A percentile compares a stretch with the other conserved stretches of the same genome.
Evolutionary conservation across 2,329 filamentous ascomycete genomes (phyloP).

Genomic region (Botrytis sinoallii): DNA sequence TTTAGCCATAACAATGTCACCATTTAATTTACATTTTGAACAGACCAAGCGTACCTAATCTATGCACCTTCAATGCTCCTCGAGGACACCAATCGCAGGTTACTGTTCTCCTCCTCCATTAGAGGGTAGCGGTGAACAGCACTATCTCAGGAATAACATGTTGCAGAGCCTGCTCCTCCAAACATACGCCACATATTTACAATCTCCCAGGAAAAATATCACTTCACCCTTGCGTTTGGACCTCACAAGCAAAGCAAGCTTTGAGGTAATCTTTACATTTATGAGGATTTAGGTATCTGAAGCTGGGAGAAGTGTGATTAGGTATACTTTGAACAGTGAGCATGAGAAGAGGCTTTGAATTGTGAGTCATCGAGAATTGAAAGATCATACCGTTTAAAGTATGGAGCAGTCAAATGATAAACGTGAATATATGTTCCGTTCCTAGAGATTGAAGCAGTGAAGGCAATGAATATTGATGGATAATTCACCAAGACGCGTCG

Average conservation of each 20-base stretch:
- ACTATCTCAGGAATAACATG: neutral
- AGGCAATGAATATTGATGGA: neutral
- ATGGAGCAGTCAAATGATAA: neutral
- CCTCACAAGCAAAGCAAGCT: neutral
- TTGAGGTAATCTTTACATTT: neutral
- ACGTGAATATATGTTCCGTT: neutral
- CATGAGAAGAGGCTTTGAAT: neutral
- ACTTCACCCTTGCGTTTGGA: neutral
- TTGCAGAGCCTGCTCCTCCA: neutral
- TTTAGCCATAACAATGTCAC: neutral
- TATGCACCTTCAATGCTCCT: neutral
- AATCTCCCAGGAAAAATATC: neutral
- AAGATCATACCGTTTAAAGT: neutral
- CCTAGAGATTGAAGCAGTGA: neutral
- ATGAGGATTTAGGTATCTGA: neutral
- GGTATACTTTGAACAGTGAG: neutral
- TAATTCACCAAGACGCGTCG: neutral
- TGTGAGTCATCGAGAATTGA: neutral
- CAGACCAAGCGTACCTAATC: neutral
- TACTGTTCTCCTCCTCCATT: neutral
- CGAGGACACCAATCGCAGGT: neutral
- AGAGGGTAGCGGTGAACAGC: neutral
- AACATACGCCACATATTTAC: neutral
- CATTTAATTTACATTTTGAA: neutral
- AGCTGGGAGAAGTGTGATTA: neutral